Evolutionary conservation across 805 yeast genomes (phyloP), one percentile per base, ranked within the genome.

Genomic region (Teunomyces panamensis): DNA sequence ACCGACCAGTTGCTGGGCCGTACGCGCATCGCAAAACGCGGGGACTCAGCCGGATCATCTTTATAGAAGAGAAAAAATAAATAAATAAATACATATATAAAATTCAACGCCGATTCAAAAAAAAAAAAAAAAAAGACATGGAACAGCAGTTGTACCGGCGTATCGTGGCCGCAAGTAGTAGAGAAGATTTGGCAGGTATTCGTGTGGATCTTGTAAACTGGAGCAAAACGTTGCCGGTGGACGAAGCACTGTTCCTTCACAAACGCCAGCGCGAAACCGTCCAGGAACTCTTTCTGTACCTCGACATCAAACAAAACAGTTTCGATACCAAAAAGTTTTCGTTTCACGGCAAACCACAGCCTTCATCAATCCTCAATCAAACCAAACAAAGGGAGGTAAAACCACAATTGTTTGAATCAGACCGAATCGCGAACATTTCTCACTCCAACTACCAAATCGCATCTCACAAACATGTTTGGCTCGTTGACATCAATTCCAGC

Each of bases 1-100:
- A 87, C 92, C 48, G 96, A 90, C 71, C 84, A 83, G 68, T 74
- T 92, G 64, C 96, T 86, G 35, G 94, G 92, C 34, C 81, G 95
- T 58, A 63, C 67, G 33, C 32, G 32, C 20, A 30, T 39, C 33
- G 27, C 13, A 7, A 30, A 28, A 37, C 28, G 16, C 24, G 24
- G 24, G 24, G 24, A 5, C 24, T 4, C 24, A 1, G 24, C 24
- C 24, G 24, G 24, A 20, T 20, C 24, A 20, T 20, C 24, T 17
- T 14, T 34, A 4, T 34, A 34, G 39, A 34, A 20, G 24, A 20
- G 24, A 20, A 20, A 20, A 20, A 20, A 4, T 20, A 20, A 20
- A 20, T 20, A 20, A 20, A 4, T 20, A 20, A 5, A 4, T 20
- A 17, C 4, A 17, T 17, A 20, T 17, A 17, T 3, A 20, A 20